Base-by-base conservation (phyloP, 2,329 filamentous ascomycete species). In the Colletotrichum salicis region DNA sequence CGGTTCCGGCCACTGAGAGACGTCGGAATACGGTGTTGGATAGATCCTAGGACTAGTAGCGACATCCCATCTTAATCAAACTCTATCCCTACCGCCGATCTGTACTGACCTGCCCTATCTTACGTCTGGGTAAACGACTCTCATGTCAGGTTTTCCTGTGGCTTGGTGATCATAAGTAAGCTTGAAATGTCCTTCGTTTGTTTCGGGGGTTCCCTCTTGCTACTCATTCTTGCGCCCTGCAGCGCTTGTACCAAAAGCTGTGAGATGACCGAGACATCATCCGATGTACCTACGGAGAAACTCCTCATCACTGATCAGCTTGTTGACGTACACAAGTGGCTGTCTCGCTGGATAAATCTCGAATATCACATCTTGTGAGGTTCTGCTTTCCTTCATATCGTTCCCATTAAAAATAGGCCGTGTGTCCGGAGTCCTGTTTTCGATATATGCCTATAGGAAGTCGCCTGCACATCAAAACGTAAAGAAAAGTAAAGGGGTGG, bases 401-500 rank as follows among this genome's bases (percentile, higher is more conserved):
- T 66, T 57, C 33, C 45, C n/a, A 48, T 65, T 70, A 22, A 60
- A 60, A 48, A 37, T 31, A 55, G 58, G 59, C 69, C 52, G 33
- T 55, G 31, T 37, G 31, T 70, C 45, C 22, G 12, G 41, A 2
- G 54, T 62, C 54, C 69, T 57, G 64, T 68, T 67, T 54, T 64
- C 48, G 27, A 66, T 55, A 69, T 64, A 63, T 45, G 69, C 48
- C 65, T 64, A 31, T 63, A 64, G 68, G 64, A 69, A 69, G 45
- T 51, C 35, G 69, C 65, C 58, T 33, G 27, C 37, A 60, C 45
- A 59, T 52, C 31, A 62, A 60, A 59, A 69, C 52, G 41, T 37
- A 71, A 59, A 52, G 59, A 71, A 71, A 69, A 54, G 27, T 58
- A 19, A 37, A 19, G 41, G 41, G 41, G 41, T 37, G 68, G 57